Base-by-base conservation (phyloP, 495 filamentous ascomycete genomes). In the Chaetomidium leptoderma region DNA sequence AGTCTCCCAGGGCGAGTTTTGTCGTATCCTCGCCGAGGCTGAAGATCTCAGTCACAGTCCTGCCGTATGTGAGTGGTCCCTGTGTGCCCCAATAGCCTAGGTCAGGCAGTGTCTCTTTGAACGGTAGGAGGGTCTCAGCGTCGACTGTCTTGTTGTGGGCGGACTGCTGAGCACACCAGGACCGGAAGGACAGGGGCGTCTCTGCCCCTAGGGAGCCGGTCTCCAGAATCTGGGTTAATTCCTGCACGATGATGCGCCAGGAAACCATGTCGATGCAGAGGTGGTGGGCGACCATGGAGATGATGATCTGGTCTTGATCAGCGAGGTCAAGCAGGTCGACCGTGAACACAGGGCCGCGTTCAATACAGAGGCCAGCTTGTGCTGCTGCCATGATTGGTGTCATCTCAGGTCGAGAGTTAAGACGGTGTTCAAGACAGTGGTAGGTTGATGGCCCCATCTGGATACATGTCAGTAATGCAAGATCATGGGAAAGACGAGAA, bases 261-360 rank as follows among this genome's bases (percentile, higher is more conserved):
- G 82, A 84, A 6, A 84, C 81, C 36, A 83, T 73, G 55, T 85
- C 82, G 27, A 83, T 71, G 6, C 84, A 77, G 6, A 83, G 54
- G 58, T 84, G 82, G 55, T 84, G 81, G 10, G 72, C 81, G 24
- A 74, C 73, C 63, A 85, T 65, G 9, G 78, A 82, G 0, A 78
- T 45, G n/a, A n/a, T n/a, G n/a, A 40, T 73, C 10, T 65, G 64
- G 19, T 59, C 56, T n/a, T n/a, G 30, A 14, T 39, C 19, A 2
- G 35, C 46, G 10, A 45, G 30, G 30, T 47, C 39, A 35, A n/a
- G 72, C 48, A 14, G 17, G 21, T 44, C 48, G 33, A 53, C 55
- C 0, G 27, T 35, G 71, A 52, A 62, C 79, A 79, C 9, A 68
- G 56, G 48, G 63, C 68, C n/a, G 58, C 67, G 35, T 59, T 63